A percentile compares a stretch with the other conserved stretches of the same genome.
Evolutionary conservation across 2,329 filamentous ascomycete species (phyloP).

Genomic region (Passalora sequoiae): DNA sequence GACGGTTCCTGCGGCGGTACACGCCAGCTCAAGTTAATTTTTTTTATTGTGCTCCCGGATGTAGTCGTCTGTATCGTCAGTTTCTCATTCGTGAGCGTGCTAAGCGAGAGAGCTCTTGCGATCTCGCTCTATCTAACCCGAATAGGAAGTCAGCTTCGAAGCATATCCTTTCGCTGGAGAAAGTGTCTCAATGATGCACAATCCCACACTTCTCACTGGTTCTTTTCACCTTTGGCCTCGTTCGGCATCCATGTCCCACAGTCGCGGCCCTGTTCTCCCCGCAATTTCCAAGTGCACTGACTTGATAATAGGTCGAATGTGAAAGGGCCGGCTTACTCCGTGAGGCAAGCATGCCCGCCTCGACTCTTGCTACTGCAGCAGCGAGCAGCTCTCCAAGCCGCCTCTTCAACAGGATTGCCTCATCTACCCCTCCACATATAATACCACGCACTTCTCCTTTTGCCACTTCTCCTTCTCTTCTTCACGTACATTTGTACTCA

Average conservation of each 20-base stretch:
- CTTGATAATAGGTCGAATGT: too few relatives aligned
- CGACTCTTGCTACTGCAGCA: background rate
- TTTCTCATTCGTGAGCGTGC: too few relatives aligned
- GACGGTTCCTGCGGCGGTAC: too few relatives aligned
- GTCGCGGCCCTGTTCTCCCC: slow-evolving; percentile 2
- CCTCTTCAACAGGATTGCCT: too few relatives aligned
- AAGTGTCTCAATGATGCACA: background rate
- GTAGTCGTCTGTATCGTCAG: too few relatives aligned
- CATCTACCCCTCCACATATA: slow-evolving; percentile 1
- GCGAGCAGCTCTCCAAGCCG: too few relatives aligned
- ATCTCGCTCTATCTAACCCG: background rate
- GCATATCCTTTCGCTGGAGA: background rate
- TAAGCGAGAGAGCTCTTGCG: background rate
- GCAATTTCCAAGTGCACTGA: background rate
- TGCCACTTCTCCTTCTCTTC: background rate
- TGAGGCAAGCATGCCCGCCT: slow-evolving; percentile 4
- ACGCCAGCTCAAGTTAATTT: too few relatives aligned
- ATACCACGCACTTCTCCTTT: background rate
- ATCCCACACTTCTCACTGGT: background rate
- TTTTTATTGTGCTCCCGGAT: too few relatives aligned
- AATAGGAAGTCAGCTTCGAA: slow-evolving; percentile 2
- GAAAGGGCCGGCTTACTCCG: slow-evolving; percentile 4
- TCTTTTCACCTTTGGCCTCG: background rate
- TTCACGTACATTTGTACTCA: background rate
- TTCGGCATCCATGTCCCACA: background rate